These are phyloP conservation scores for Phytophthora citricola DNA, from an alignment of 352 stramenopile species.

Conservation along the genomic window DNA sequence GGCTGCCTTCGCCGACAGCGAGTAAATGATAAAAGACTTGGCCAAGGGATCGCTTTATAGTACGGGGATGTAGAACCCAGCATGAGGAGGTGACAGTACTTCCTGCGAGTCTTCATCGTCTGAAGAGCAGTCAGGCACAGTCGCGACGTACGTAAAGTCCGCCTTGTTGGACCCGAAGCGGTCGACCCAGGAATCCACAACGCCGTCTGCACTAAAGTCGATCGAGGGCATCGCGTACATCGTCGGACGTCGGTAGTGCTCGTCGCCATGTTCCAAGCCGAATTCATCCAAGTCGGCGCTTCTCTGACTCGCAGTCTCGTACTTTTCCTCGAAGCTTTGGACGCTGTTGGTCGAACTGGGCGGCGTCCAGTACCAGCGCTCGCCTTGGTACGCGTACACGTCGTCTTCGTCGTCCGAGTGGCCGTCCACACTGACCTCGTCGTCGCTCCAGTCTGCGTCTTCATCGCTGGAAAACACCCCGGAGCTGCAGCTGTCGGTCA, in stretches of 20 bases:
- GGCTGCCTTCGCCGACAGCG: not conserved
- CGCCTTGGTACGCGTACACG: conserved; percentile 23
- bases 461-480: conserved; percentile 34
- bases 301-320: conserved; percentile 30
- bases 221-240: conserved; percentile 42
- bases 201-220: conserved; percentile 19
- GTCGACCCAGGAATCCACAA: conserved; percentile 35
- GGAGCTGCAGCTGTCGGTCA: conserved; percentile 42
- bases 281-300: conserved; percentile 33
- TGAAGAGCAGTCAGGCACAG: conserved; percentile 13
- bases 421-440: conserved; percentile 32
- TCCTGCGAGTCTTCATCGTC: conserved; percentile 14
- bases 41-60: conserved; percentile 11
- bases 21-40: not conserved
- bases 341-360: conserved; percentile 31
- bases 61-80: conserved; percentile 41
- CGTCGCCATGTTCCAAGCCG: conserved; percentile 23
- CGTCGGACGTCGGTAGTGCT: conserved; percentile 31
- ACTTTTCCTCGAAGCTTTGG: conserved; percentile 32
- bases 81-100: conserved; percentile 3
- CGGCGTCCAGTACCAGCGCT: conserved; percentile 38
- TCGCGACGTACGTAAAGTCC: conserved; percentile 38
- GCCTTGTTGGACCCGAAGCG: conserved; percentile 34
- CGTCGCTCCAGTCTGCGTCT: conserved; percentile 33
- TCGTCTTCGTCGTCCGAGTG: conserved; percentile 24